Conservation (phyloP, 331 rosid species). For the Acacia concinna region DNA sequence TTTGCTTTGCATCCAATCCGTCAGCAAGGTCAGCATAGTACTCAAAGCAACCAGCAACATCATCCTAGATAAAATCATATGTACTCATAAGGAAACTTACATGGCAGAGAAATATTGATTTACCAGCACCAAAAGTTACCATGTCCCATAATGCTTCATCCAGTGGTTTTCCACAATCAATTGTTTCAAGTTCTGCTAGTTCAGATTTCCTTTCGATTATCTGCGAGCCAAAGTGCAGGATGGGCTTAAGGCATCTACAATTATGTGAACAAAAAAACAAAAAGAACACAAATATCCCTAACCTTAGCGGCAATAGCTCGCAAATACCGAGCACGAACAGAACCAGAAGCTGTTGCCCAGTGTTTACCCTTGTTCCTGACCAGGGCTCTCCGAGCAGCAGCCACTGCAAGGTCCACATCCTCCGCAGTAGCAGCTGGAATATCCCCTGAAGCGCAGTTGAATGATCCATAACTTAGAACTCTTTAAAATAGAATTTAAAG, state of each 20-base stretch:
- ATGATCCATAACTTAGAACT: constrained; percentile 1
- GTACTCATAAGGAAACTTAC: constrained; percentile 7
- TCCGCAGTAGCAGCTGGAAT: constrained; percentile 93
- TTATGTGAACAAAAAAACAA: not conserved
- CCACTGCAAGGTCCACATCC: constrained; percentile 85
- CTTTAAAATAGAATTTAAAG: not conserved
- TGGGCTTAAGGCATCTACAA: not conserved
- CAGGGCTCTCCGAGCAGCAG: constrained; percentile 76
- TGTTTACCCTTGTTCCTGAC: constrained; percentile 72
- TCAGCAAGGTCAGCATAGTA: constrained; percentile 98
- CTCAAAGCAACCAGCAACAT: constrained; percentile 97
- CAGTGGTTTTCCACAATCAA: constrained; percentile 86
- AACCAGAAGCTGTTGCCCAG: constrained; percentile 81
- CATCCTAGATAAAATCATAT: constrained; percentile 61
- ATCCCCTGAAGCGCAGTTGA: constrained; percentile 51
- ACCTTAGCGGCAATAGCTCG: constrained; percentile 98
- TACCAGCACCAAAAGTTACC: constrained; percentile 39
- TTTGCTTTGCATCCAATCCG: constrained; percentile 79
- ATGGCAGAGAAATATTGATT: not conserved
- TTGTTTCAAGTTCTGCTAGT: constrained; percentile 67
- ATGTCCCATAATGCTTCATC: constrained; percentile 96
- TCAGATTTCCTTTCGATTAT: constrained; percentile 59
- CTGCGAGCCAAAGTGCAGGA: constrained; percentile 35
- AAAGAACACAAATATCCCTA: not conserved
- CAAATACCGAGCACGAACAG: constrained; percentile 79